Evolutionary conservation across 1,284 basidiomycete species (phyloP).

Genomic region (Wolfiporia cocos): DNA sequence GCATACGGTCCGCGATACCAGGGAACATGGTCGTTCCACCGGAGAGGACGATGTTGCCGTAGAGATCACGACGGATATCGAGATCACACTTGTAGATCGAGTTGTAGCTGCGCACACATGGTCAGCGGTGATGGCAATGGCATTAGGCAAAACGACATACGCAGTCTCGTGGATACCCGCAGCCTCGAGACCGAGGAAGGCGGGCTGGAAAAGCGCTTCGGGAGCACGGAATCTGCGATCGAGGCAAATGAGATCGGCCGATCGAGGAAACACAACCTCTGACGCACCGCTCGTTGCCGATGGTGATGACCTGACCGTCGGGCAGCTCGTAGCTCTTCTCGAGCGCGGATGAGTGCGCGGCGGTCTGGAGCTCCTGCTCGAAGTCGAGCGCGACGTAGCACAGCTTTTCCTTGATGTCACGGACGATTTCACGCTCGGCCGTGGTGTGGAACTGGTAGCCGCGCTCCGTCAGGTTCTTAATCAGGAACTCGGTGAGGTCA

Average conservation of each 20-base stretch:
- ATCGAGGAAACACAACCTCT: no score
- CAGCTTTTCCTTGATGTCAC: slow-evolving; percentile 98
- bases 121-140: no score
- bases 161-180: slow-evolving; percentile 95
- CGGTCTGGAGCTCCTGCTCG: slow-evolving; percentile 93
- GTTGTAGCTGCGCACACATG: slow-evolving; percentile 61
- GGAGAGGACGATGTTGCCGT: slow-evolving; percentile 92
- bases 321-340: slow-evolving; percentile 97
- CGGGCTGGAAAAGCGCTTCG: slow-evolving; percentile 96
- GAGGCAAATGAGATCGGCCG: no score
- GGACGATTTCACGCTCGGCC: slow-evolving; percentile 93
- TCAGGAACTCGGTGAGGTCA: slow-evolving; percentile 89
- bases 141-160: no score
- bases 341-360: slow-evolving; percentile 85
- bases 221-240: slow-evolving; percentile 94
- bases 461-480: slow-evolving; percentile 92
- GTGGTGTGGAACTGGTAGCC: slow-evolving; percentile 94
- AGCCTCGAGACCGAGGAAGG: slow-evolving; percentile 89
- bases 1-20: slow-evolving; percentile 96
- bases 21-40: slow-evolving; percentile 98
- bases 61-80: slow-evolving; percentile 85
- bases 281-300: slow-evolving; percentile 86
- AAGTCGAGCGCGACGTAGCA: slow-evolving; percentile 98
- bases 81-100: slow-evolving; percentile 79
- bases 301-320: slow-evolving; percentile 95